Base-by-base conservation (phyloP, 2,329 filamentous ascomycete genomes). In the Allantophomopsis lycopodina region DNA sequence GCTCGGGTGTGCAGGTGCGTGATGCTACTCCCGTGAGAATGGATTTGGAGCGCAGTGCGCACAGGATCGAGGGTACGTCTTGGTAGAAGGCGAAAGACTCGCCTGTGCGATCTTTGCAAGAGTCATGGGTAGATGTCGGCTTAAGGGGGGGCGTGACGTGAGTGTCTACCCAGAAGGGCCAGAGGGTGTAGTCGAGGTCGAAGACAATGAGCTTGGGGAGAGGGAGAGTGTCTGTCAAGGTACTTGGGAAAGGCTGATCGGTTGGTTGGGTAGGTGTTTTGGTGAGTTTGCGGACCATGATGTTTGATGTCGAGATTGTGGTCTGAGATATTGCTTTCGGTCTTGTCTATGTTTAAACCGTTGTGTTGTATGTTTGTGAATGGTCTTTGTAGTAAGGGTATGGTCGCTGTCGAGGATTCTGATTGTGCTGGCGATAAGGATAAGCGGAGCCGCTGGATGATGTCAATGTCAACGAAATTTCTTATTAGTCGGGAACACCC, bases 91-190 rank as follows among this genome's bases (percentile, higher is more conserved):
- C 60, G 51, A 76, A 87, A 14, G 65, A 65, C 60, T 87, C 81
- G 56, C 78, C 79, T 43, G 63, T 61, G 47, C 65, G 63, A 56
- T 79, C 76, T 15, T 63, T 60, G 60, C 64, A 38, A 50, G 55
- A 46, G 50, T 55, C 43, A 54, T 63, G 61, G 59, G 59, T 46
- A 0, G 63, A 41, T 40, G 66, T 62, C 6, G 66, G 51, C 48
- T 71, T 70, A 14, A 94, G 62, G 0, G 87, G 88, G 6, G 77
- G 72, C 17, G 76, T 75, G 50, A 91, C 82, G 61, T 95, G 88
- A 3, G 87, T 94, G 65, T 96, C 91, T 2, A 94, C 80, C 89
- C 89, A 96, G 63, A 95, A 95, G 4, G 88, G 87, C 91, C 89
- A 96, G n/a, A 96, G 70, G 0, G 91, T 96, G 68, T 95, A 96